Evolutionary conservation across 176 grass and related monocot genomes (phyloP).

Genomic region (Rhynchospora tenuis): DNA sequence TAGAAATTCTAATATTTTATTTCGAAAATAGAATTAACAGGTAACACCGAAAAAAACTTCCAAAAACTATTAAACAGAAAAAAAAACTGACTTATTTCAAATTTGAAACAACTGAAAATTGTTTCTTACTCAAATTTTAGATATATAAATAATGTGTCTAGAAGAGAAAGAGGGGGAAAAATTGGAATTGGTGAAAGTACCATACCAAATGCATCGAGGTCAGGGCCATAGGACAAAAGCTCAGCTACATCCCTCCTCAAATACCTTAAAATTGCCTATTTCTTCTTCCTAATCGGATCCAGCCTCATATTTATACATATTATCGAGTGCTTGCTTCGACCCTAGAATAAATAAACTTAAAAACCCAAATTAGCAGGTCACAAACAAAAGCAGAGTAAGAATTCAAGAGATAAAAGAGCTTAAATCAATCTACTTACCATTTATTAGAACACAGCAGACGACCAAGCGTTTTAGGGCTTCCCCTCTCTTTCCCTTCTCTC

Average conservation of each 20-base stretch:
- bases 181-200: slow-evolving; percentile 4
- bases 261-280: slow-evolving; percentile 60
- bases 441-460: slow-evolving; percentile 50
- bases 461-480: slow-evolving; percentile 47
- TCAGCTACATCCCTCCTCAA: slow-evolving; percentile 81
- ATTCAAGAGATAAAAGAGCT: neutral
- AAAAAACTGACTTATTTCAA: too few relatives aligned
- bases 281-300: slow-evolving; percentile 53
- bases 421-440: slow-evolving; percentile 32
- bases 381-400: slow-evolving; percentile 17
- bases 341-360: neutral
- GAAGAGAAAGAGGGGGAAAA: neutral
- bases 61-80: too few relatives aligned
- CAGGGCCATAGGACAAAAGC: slow-evolving; percentile 54
- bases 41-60: too few relatives aligned
- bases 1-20: too few relatives aligned
- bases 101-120: too few relatives aligned
- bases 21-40: too few relatives aligned
- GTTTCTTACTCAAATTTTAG: too few relatives aligned
- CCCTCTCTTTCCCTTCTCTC: neutral
- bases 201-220: slow-evolving; percentile 52
- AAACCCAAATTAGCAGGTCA: neutral
- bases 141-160: too few relatives aligned
- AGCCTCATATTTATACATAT: slow-evolving; percentile 58
- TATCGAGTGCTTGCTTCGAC: slow-evolving; percentile 51